phyloP scores from a whole-genome alignment of 169 alveolate species.

The Babesia sp. region DNA sequence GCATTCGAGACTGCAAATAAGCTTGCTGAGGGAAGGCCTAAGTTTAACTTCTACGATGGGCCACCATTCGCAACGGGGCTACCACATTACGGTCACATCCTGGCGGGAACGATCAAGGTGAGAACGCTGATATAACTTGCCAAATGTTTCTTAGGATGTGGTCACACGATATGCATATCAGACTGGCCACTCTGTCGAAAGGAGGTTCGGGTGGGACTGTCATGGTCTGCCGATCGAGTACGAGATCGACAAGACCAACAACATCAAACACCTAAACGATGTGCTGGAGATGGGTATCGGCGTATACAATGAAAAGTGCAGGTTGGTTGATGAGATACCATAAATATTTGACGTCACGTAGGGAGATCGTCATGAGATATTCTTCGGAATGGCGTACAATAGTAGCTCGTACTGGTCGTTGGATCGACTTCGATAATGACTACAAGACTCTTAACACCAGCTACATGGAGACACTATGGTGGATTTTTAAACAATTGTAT shows the following conservation, averaged over 20 bases:
- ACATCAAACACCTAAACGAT: constrained; percentile 88
- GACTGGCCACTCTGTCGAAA: constrained; percentile 93
- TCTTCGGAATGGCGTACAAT: constrained; percentile 90
- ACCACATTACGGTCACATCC: constrained; percentile 99
- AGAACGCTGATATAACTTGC: neutral
- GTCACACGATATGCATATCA: constrained; percentile 97
- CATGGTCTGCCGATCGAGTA: constrained; percentile 99
- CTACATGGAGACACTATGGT: constrained; percentile 98
- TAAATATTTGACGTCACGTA: constrained; percentile 83
- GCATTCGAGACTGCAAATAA: constrained; percentile 79
- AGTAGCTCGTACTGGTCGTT: constrained; percentile 94
- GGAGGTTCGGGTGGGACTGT: constrained; percentile 99
- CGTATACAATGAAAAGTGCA: constrained; percentile 76
- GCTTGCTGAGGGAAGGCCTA: constrained; percentile 82
- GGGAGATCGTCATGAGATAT: constrained; percentile 93
- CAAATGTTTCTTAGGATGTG: constrained; percentile 85
- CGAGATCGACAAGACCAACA: constrained; percentile 93
- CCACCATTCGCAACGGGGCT: constrained; percentile 99
- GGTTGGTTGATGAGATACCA: constrained; percentile 26
- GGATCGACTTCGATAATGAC: constrained; percentile 99
- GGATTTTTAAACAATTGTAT: constrained; percentile 89
- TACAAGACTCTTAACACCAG: constrained; percentile 96
- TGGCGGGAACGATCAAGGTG: constrained; percentile 98
- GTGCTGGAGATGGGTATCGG: constrained; percentile 88
- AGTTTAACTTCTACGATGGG: constrained; percentile 97